A percentile compares a stretch with the other conserved stretches of the same genome.
Evolutionary conservation across 2,329 filamentous ascomycete species (phyloP).

Genomic region (Aspergillus sojae): DNA sequence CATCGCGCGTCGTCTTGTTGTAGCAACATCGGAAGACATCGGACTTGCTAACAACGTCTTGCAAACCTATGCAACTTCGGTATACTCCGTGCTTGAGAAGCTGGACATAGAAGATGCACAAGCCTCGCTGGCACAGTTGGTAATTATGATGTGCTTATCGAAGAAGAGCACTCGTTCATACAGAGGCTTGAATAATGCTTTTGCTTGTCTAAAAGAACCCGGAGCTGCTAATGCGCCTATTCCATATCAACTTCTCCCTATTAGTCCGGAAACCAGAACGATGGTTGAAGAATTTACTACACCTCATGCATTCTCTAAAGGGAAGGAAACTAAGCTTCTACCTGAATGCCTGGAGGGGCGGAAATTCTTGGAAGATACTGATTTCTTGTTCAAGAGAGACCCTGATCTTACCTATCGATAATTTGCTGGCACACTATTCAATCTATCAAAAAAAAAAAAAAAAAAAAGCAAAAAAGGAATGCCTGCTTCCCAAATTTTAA

Average conservation of each 20-base stretch:
- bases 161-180: constrained; percentile 89
- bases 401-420: not conserved
- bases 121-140: constrained; percentile 85
- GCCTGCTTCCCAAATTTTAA: no score
- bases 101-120: constrained; percentile 94
- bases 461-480: no score
- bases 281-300: constrained; percentile 63
- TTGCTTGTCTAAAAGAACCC: constrained; percentile 76
- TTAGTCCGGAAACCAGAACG: constrained; percentile 88
- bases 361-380: constrained; percentile 74
- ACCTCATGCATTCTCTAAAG: constrained; percentile 68
- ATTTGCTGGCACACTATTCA: not conserved
- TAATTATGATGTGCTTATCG: constrained; percentile 77
- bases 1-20: constrained; percentile 87
- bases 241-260: constrained; percentile 85
- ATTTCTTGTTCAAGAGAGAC: constrained; percentile 52
- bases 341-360: constrained; percentile 72
- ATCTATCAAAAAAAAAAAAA: no score
- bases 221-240: constrained; percentile 80
- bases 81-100: constrained; percentile 86
- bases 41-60: constrained; percentile 85
- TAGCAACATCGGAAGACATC: constrained; percentile 92
- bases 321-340: constrained; percentile 98
- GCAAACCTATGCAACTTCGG: constrained; percentile 78
- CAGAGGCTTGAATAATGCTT: constrained; percentile 77